Evolutionary conservation across 257 asterid genomes (phyloP).

Genomic region (Nicotiana tabacum): DNA sequence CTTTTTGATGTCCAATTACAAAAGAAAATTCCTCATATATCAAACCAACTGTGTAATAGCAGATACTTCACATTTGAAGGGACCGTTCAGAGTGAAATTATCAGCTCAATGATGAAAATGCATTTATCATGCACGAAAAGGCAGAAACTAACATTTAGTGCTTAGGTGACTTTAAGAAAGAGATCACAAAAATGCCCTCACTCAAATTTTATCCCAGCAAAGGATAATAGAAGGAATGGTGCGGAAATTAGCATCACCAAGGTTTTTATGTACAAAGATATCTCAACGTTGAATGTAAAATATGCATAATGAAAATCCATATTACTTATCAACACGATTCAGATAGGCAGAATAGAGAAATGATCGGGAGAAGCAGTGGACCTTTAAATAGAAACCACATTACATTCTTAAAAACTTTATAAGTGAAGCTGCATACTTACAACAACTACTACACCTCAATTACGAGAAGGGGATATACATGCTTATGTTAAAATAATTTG

Average conservation of each 20-base stretch:
- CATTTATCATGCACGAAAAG: not conserved
- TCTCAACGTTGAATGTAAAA: not conserved
- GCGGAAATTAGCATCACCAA: not conserved
- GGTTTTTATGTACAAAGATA: not conserved
- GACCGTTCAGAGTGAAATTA: not conserved
- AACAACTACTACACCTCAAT: no score
- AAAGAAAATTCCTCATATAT: conserved; percentile 8
- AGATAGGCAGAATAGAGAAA: not conserved
- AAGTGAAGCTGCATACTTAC: not conserved
- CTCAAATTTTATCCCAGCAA: not conserved
- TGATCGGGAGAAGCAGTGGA: not conserved
- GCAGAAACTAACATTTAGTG: not conserved
- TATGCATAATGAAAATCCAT: not conserved
- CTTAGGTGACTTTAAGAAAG: not conserved
- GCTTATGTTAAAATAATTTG: no score
- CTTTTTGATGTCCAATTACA: conserved; percentile 29
- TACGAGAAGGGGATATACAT: no score
- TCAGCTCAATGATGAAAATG: not conserved
- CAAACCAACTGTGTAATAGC: not conserved
- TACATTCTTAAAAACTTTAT: not conserved
- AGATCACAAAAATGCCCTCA: not conserved
- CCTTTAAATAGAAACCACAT: not conserved
- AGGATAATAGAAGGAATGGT: not conserved
- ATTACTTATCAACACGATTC: not conserved
- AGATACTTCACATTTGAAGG: not conserved